These are phyloP conservation scores for Pichia eremophila DNA, from an alignment of 805 yeast genomes.

Conservation along the genomic window DNA sequence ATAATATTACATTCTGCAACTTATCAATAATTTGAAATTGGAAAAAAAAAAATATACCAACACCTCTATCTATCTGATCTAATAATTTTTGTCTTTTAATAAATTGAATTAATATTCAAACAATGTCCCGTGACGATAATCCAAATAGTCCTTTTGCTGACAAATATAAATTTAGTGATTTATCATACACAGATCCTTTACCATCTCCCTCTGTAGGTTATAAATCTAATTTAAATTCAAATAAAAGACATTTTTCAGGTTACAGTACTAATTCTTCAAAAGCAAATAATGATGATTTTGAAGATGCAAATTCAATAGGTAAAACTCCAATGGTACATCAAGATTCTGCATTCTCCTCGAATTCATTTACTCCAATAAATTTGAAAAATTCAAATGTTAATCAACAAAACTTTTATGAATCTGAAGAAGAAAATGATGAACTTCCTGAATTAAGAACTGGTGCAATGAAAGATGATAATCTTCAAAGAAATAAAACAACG, in stretches of 20 bases:
- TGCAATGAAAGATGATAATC: slow-evolving; percentile 1
- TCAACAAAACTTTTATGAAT: slow-evolving; percentile 1
- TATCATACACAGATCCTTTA: slow-evolving; percentile 1
- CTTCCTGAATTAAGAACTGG: slow-evolving; percentile 9
- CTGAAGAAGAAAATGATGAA: slow-evolving; percentile 9
- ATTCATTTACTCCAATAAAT: slow-evolving; percentile 3
- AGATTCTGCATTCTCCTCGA: slow-evolving; percentile 10
- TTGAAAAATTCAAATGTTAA: slow-evolving; percentile 10
- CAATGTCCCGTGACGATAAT: slow-evolving; percentile 1
- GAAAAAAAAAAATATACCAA: background rate
- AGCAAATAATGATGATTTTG: slow-evolving; percentile 8
- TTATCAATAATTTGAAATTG: too few relatives aligned
- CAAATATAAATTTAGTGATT: slow-evolving; percentile 9
- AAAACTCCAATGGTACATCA: slow-evolving; percentile 20
- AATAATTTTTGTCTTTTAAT: background rate
- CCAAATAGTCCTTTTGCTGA: slow-evolving; percentile 17
- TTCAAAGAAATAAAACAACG: slow-evolving; percentile 28
- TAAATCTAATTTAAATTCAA: slow-evolving; percentile 3
- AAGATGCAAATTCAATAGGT: slow-evolving; percentile 14
- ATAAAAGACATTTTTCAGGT: slow-evolving; percentile 13
- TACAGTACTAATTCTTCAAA: slow-evolving; percentile 10
- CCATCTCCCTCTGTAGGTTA: slow-evolving; percentile 11
- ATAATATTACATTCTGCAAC: too few relatives aligned
- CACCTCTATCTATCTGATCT: background rate
- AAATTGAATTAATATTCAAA: background rate